phyloP scores from a whole-genome alignment of 1,284 basidiomycete species.

The Sparassis latifolia region DNA sequence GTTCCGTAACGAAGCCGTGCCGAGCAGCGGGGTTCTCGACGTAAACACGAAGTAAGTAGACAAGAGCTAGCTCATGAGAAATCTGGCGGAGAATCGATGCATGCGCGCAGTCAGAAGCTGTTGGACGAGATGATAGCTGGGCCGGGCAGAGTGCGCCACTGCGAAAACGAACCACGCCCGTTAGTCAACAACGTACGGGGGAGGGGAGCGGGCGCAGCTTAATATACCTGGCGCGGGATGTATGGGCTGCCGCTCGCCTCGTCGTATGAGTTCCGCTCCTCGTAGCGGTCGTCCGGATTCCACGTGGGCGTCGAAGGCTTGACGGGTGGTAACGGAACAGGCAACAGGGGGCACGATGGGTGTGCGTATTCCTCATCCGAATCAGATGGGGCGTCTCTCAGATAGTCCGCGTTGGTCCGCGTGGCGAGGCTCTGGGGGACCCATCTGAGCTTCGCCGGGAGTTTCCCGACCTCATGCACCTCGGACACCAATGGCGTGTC shows the following conservation, averaged over 20 bases:
- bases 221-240: conserved; percentile 30
- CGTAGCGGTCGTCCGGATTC: conserved; percentile 20
- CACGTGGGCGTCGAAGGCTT: conserved; percentile 21
- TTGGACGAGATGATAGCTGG: conserved; percentile 26
- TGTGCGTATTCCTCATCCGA: conserved; percentile 27
- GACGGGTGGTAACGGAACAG: conserved; percentile 26
- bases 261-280: conserved; percentile 26
- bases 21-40: not conserved
- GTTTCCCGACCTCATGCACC: conserved; percentile 33
- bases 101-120: conserved; percentile 14
- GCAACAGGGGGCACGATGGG: conserved; percentile 24
- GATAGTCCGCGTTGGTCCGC: conserved; percentile 25
- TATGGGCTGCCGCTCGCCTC: conserved; percentile 26
- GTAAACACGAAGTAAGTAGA: not conserved
- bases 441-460: conserved; percentile 37
- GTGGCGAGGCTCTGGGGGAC: conserved; percentile 33
- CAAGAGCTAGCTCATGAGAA: not conserved
- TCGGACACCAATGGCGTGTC: conserved; percentile 37
- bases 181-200: not conserved
- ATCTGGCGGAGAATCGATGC: not conserved
- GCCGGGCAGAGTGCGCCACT: conserved; percentile 32
- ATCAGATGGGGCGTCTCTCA: conserved; percentile 21
- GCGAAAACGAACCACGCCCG: conserved; percentile 5
- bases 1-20: not conserved
- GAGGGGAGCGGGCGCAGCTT: not conserved